Evolutionary conservation across 257 asterid species (phyloP), one percentile per base, ranked within the genome.

Genomic region (Galeopsis tetrahit): DNA sequence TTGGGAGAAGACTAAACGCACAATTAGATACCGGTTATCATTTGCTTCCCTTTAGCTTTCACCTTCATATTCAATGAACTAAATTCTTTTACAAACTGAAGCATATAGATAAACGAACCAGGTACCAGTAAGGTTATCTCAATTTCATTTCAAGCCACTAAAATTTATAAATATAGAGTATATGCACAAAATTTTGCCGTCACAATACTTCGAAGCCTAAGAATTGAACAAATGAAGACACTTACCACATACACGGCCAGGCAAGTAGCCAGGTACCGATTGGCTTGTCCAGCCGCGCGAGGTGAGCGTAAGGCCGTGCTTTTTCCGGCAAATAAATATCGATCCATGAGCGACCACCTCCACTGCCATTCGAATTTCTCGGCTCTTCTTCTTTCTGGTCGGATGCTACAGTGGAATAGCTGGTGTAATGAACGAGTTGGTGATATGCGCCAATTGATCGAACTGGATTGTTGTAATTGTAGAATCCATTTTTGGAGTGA

Each of bases 241-340:
- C 87, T 66, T 59, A 89, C 96, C 98, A 94, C 93, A 94, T 88
- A 81, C 96, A 89, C 14, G 98, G 98, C 97, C 96, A 94, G 80
- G 96, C 96, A 3, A 94, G 88, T 65, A 94, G 89, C 97, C 97
- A 91, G 34, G 96, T 91, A 62, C 98, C 98, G 15, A 94, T 94
- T 4, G 97, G 96, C 75, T 86, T 89, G 68, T 94, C 94, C 39
- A 94, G 86, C 49, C 98, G 92, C 8, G 98, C 98, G 1, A 94
- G 91, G 66, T 66, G 87, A 9, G 96, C 98, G 48, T 83, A 94
- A 2, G 96, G 93, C 74, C 80, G 85, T 7, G 77, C 71, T 51
- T 61, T 83, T 75, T 78, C 80, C 33, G 96, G 98, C 8, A 91
- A 77, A 82, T 91, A 91, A 70, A 80, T 79, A 80, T 91, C 96